phyloP scores from a whole-genome alignment of 345 rosid species.

The Salix caprea region DNA sequence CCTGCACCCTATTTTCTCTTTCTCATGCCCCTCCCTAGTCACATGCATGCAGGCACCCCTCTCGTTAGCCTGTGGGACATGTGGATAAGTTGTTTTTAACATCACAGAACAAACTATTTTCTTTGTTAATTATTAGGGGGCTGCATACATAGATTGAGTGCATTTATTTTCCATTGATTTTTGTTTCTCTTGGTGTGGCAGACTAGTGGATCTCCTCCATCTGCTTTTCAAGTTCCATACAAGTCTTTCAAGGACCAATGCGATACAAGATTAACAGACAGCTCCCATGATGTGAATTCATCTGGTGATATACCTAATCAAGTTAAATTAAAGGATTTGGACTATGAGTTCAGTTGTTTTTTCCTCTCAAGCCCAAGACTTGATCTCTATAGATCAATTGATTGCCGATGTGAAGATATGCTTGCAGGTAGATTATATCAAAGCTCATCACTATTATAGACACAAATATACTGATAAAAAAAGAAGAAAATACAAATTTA shows the following conservation, averaged over 20 bases:
- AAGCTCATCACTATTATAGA: background rate
- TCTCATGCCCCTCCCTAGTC: too few relatives aligned
- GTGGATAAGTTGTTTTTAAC: too few relatives aligned
- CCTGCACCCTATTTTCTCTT: too few relatives aligned
- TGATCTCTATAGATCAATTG: conserved; percentile 83
- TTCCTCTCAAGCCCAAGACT: conserved; percentile 75
- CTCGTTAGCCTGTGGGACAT: too few relatives aligned
- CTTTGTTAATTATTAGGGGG: background rate
- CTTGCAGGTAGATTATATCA: conserved; percentile 49
- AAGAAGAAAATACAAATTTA: too few relatives aligned
- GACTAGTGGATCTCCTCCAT: conserved; percentile 90
- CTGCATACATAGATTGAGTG: background rate
- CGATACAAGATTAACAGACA: conserved; percentile 27
- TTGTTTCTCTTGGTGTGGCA: conserved; percentile 38
- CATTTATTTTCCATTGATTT: background rate
- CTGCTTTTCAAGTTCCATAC: conserved; percentile 73
- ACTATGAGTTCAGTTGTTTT: conserved; percentile 75
- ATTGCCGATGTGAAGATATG: conserved; percentile 90
- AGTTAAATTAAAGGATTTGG: conserved; percentile 54
- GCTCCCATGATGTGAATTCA: conserved; percentile 25
- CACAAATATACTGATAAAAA: too few relatives aligned
- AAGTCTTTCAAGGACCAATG: conserved; percentile 59
- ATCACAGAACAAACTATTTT: too few relatives aligned
- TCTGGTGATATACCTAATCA: conserved; percentile 33
- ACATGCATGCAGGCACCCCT: too few relatives aligned